Base-by-base conservation (phyloP, 495 filamentous ascomycete genomes). In the Hypoxylon perforatum region DNA sequence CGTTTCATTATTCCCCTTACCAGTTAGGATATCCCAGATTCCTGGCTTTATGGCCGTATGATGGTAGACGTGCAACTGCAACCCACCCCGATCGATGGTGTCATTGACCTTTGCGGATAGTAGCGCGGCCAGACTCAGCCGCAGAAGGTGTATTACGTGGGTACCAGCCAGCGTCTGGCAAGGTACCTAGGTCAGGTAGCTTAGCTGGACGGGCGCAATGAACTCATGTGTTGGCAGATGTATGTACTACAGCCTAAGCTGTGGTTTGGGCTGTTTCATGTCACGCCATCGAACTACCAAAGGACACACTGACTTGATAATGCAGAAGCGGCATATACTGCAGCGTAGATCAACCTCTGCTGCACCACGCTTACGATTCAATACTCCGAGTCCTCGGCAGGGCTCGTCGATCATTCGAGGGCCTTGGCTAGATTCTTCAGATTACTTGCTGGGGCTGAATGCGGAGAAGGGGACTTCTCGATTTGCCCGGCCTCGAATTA, bases 81-180 rank as follows among this genome's bases (percentile, higher is more conserved):
- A 69, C 65, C 60, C 65, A 54, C 50, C 7, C 45, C 55, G 65
- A 64, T 64, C 65, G 60, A 64, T 57, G 55, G 60, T 64, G 48
- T 30, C 51, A 61, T 64, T 46, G 15, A 54, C 45, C 23, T 28
- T 57, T 52, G 23, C 44, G 54, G 45, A 44, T 60, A 56, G 22
- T 23, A 49, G 22, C 35, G 65, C 44, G 60, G 46, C 41, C 50
- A 39, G 50, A 61, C 50, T 57, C 51, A 64, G 60, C 65, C 55
- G 49, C 60, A 64, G 57, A 33, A 23, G 19, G 46, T 64, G 21
- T 57, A 52, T 42, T 25, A 36, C 42, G 30, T 33, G 8, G 25
- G 25, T 28, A 33, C 30, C 33, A 17, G 21, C 14, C 41, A 28
- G 18, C 21, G 21, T 55, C 23, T 36, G 18, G 19, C 18, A 36